Evolutionary conservation across 2,329 filamentous ascomycete genomes (phyloP).

Genomic region (Neofusicoccum ribis): DNA sequence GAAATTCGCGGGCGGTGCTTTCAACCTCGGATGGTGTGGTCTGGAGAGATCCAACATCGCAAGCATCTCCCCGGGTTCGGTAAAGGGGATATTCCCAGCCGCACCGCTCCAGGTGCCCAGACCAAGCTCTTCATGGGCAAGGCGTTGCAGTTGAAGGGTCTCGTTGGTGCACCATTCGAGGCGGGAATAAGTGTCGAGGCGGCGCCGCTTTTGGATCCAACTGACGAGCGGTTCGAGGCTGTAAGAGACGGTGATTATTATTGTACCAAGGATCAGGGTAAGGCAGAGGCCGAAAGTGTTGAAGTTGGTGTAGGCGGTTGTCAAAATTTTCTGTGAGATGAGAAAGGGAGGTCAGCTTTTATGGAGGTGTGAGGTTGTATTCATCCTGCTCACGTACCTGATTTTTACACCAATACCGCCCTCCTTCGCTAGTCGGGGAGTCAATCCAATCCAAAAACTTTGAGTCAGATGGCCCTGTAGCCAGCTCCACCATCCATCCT

Average conservation of each 20-base stretch:
- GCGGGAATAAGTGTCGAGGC: conserved; percentile 16
- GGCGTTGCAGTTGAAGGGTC: conserved; percentile 22
- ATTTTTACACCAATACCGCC: background rate
- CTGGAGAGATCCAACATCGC: background rate
- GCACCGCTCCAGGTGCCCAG: conserved; percentile 21
- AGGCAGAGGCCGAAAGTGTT: conserved; percentile 27
- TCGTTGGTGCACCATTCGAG: conserved; percentile 21
- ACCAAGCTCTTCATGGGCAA: conserved; percentile 17
- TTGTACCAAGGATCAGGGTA: conserved; percentile 25
- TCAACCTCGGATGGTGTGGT: background rate
- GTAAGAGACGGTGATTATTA: conserved; percentile 24
- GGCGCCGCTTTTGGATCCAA: conserved; percentile 16
- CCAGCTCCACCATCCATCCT: conserved; percentile 14
- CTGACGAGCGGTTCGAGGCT: conserved; percentile 3
- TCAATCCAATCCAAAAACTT: background rate
- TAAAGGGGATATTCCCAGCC: background rate
- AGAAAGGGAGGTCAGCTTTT: background rate
- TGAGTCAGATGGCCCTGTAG: conserved; percentile 13
- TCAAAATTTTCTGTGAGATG: conserved; percentile 22
- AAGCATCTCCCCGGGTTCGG: background rate
- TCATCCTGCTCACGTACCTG: background rate
- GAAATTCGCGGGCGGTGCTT: background rate
- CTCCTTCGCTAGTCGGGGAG: background rate
- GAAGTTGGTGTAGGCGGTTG: conserved; percentile 23
- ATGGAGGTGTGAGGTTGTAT: background rate